Conservation (phyloP, 345 rosid genomes). For the Lagerstroemia speciosa region DNA sequence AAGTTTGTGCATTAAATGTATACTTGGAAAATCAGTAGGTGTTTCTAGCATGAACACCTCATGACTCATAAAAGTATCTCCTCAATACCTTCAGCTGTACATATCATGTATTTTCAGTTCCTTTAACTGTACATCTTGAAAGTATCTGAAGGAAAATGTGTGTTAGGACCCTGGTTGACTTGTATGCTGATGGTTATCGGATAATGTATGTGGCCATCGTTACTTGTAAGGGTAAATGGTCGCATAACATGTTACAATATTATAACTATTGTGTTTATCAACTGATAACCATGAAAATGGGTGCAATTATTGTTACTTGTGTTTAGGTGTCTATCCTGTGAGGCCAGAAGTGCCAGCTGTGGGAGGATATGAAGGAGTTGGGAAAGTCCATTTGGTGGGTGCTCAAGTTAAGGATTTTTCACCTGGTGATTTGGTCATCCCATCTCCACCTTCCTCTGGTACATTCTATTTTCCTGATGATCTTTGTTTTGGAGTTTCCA, state of each 20-base stretch:
- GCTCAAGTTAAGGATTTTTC: slow-evolving; percentile 50
- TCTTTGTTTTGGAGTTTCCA: background rate
- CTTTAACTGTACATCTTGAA: background rate
- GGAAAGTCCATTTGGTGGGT: slow-evolving; percentile 64
- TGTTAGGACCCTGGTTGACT: background rate
- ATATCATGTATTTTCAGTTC: background rate
- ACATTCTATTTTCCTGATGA: slow-evolving; percentile 1
- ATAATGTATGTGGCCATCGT: background rate
- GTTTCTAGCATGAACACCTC: background rate
- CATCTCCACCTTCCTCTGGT: slow-evolving; percentile 84
- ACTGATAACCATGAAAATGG: background rate
- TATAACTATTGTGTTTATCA: background rate
- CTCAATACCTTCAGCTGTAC: background rate
- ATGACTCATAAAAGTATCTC: background rate
- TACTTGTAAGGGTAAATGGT: background rate
- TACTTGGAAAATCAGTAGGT: background rate
- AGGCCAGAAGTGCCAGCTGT: slow-evolving; percentile 85
- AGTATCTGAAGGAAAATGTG: background rate
- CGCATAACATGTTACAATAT: background rate
- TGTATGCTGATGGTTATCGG: background rate
- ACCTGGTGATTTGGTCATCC: slow-evolving; percentile 81
- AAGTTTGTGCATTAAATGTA: background rate
- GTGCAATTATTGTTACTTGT: background rate
- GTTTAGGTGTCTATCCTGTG: slow-evolving; percentile 75
- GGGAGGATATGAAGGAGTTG: slow-evolving; percentile 95